Base-by-base conservation (phyloP, 768 basidiomycete species). In the Leccinum subtestaceum region DNA sequence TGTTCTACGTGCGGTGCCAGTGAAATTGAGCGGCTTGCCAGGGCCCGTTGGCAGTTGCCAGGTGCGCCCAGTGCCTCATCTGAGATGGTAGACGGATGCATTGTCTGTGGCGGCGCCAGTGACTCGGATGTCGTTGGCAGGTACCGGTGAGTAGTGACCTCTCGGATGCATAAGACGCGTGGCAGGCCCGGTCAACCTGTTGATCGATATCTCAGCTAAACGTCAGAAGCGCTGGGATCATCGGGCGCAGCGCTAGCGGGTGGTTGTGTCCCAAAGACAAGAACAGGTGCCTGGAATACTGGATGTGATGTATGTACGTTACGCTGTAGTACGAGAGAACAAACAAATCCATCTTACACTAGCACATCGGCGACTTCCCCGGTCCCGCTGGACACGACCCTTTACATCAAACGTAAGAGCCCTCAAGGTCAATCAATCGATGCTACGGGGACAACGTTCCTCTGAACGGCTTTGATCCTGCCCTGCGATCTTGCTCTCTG, bases 401-500 rank as follows among this genome's bases (percentile, higher is more conserved):
- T 21, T 11, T 5, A 13, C 21, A 21, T 46, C 19, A 46, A 46
- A 21, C 12, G 45, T 46, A 19, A 56, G 13, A 49, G 38, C 17
- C 10, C 27, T 43, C 31, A 34, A 43, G 10, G 54, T 61, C 52
- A 64, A 60, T 57, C 47, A 56, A 45, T 53, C 43, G 17, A 43
- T 48, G 54, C 17, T 45, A 60, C 57, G 21, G 56, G 47, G 38
- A 49, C 6, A 48, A 7, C 29, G 38, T 58, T 31, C 51, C 31
- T 57, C 45, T 52, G 49, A 49, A 34, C 43, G 50, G 58, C 58
- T 57, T 61, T 65, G 32, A 60, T 25, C 52, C 62, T 71, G n/a
- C 65, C 69, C 51, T 29, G 61, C 40, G 57, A 49, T 55, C 69
- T 67, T 51, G 63, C 67, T 13, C 48, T 63, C 56, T 34, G 60